These are phyloP conservation scores for Lenwebbia sp. DNA, from an alignment of 345 rosid genomes.

Conservation along the genomic window DNA sequence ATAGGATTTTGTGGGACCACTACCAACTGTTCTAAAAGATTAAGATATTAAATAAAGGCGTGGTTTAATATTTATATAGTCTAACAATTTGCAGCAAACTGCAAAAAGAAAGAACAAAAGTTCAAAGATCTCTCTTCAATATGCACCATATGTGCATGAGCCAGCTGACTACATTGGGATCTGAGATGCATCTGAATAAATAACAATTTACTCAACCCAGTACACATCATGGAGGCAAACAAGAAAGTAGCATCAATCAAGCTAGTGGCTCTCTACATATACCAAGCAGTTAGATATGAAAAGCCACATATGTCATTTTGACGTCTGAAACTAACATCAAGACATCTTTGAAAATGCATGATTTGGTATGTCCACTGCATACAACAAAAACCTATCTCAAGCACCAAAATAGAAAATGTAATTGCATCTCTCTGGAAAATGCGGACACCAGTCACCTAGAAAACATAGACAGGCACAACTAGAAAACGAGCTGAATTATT, in stretches of 20 bases:
- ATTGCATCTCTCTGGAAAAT: neutral
- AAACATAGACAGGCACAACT: neutral
- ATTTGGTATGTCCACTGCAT: neutral
- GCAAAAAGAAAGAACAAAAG: neutral
- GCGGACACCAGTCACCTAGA: neutral
- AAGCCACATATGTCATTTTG: neutral
- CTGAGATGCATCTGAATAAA: neutral
- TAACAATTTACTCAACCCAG: neutral
- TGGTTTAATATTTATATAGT: too few species aligned
- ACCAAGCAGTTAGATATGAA: neutral
- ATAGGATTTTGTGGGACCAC: too few species aligned
- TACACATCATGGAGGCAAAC: neutral
- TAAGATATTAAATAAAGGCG: too few species aligned
- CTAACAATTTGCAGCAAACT: neutral
- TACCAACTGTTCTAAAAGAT: too few species aligned
- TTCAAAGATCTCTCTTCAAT: neutral
- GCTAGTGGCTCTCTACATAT: neutral
- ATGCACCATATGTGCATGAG: neutral
- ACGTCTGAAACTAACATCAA: neutral
- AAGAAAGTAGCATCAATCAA: neutral
- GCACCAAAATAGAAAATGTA: neutral
- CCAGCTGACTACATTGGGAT: neutral
- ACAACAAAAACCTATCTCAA: neutral
- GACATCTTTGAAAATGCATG: neutral
- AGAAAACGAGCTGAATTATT: neutral